These are phyloP conservation scores for Lactifluus rugatus DNA, from an alignment of 768 basidiomycete species.

Conservation along the genomic window DNA sequence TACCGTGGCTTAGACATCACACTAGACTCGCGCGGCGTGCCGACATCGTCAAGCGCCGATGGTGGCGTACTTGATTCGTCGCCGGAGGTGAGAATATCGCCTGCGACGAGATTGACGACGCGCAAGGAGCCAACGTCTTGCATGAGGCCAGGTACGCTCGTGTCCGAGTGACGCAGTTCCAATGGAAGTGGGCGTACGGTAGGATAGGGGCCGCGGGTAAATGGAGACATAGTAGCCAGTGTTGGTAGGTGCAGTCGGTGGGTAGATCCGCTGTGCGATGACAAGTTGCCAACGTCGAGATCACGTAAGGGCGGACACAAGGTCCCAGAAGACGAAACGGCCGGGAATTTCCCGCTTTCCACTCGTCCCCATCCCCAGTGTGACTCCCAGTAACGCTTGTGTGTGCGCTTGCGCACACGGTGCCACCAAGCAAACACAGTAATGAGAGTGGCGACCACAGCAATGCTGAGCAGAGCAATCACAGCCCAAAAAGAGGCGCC, in stretches of 20 bases:
- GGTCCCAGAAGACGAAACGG: constrained; percentile 1
- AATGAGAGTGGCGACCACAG: constrained; percentile 19
- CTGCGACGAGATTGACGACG: constrained; percentile 41
- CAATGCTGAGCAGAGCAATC: constrained; percentile 22
- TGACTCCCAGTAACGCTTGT: constrained; percentile 16
- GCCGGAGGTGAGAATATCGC: constrained; percentile 31
- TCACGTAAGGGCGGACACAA: constrained; percentile 1
- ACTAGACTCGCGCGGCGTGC: constrained; percentile 15
- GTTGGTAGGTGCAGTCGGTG: not conserved
- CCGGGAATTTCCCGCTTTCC: constrained; percentile 18
- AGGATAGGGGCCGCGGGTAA: constrained; percentile 4
- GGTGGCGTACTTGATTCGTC: constrained; percentile 25
- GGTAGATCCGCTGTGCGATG: not conserved
- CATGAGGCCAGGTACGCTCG: constrained; percentile 26
- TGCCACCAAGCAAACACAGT: constrained; percentile 23
- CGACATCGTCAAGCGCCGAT: constrained; percentile 20
- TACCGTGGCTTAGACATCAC: constrained; percentile 26
- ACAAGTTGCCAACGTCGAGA: not conserved
- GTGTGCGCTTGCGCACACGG: constrained; percentile 20
- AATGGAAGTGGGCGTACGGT: constrained; percentile 22
- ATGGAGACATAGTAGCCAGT: not conserved
- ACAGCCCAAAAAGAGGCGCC: constrained; percentile 20
- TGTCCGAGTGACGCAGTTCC: constrained; percentile 19
- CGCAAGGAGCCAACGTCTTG: constrained; percentile 35
- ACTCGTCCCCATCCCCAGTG: constrained; percentile 15